phyloP scores from a whole-genome alignment of 352 stramenopile species.

The Phytopythium aichiense region DNA sequence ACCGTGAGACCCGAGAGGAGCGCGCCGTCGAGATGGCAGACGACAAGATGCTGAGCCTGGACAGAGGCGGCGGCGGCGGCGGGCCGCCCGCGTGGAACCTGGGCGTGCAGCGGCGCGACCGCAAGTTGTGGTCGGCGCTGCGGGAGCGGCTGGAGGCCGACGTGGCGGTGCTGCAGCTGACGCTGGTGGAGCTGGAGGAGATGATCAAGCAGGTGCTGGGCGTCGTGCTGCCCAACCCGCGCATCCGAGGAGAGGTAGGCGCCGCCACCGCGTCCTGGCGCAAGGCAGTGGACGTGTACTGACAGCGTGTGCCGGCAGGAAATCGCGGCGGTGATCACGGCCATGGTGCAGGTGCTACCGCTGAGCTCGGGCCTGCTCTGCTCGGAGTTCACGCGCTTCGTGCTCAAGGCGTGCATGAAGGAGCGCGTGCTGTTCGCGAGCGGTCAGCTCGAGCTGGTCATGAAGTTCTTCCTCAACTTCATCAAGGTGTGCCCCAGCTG shows the following conservation, averaged over 20 bases:
- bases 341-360: conserved; percentile 55
- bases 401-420: conserved; percentile 74
- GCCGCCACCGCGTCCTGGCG: neutral
- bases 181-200: conserved; percentile 76
- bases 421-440: conserved; percentile 65
- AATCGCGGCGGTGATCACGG: conserved; percentile 54
- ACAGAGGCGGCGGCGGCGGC: neutral
- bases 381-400: conserved; percentile 72
- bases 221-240: conserved; percentile 54
- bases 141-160: conserved; percentile 59
- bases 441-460: conserved; percentile 51
- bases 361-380: conserved; percentile 67
- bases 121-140: conserved; percentile 55
- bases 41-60: neutral
- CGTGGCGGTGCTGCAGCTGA: conserved; percentile 46
- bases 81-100: conserved; percentile 43
- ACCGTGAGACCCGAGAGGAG: neutral
- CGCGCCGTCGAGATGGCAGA: neutral
- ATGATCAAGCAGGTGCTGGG: conserved; percentile 65
- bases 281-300: neutral
- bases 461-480: conserved; percentile 71
- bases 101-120: conserved; percentile 54
- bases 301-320: conserved; percentile 20
- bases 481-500: conserved; percentile 72
- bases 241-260: conserved; percentile 55